Evolutionary conservation across 257 asterid genomes (phyloP).

Genomic region (Eustoma russellianum): DNA sequence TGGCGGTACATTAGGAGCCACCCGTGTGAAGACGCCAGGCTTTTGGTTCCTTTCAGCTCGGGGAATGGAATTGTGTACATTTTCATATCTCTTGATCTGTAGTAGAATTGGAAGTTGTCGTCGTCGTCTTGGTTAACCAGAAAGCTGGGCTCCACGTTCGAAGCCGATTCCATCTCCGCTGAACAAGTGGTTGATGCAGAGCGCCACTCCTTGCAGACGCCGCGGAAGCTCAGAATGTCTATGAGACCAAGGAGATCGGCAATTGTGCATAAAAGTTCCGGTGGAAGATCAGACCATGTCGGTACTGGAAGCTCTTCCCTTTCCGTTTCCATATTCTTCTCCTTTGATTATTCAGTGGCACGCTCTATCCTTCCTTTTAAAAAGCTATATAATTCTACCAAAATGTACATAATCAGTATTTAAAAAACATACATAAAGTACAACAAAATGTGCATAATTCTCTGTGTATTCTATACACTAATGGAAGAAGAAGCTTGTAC

Average conservation of each 20-base stretch:
- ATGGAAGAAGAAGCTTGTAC: too few species aligned
- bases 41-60: constrained; percentile 17
- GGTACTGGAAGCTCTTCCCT: neutral
- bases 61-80: constrained; percentile 14
- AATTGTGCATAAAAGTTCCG: constrained; percentile 17
- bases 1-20: constrained; percentile 19
- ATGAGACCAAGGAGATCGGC: constrained; percentile 9
- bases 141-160: constrained; percentile 4
- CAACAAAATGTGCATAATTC: too few species aligned
- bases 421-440: too few species aligned
- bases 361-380: too few species aligned
- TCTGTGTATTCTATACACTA: too few species aligned
- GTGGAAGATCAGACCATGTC: constrained; percentile 21
- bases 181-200: constrained; percentile 15
- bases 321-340: too few species aligned
- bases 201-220: constrained; percentile 24
- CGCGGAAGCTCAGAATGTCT: constrained; percentile 18
- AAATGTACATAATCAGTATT: too few species aligned
- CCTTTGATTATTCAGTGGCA: too few species aligned
- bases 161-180: constrained; percentile 11
- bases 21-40: constrained; percentile 21
- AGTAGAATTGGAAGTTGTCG: constrained; percentile 3
- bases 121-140: neutral
- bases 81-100: neutral
- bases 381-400: too few species aligned